Base-by-base conservation (phyloP, 2,329 filamentous ascomycete genomes). In the Nigrospora osmanthi region DNA sequence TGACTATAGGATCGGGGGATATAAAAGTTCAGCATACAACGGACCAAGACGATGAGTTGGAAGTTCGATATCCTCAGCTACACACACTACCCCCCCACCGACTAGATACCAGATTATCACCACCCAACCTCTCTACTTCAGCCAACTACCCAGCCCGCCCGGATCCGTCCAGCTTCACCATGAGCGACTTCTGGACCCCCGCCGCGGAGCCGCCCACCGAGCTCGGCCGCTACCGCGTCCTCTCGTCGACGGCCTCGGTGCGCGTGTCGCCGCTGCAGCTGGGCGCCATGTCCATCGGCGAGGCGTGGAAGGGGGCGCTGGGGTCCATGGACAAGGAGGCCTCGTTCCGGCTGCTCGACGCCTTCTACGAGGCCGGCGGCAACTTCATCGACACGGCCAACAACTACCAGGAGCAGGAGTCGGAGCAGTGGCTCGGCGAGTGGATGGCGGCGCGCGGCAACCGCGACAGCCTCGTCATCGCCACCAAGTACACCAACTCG, bases 301-400 rank as follows among this genome's bases (percentile, higher is more conserved):
- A 65, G 11, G 64, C 68, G 5, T 75, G 71, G 70, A 58, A 54
- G 7, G 47, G 23, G 23, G 23, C 23, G 23, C 2, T 81, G 66
- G 78, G 78, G 12, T 68, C 68, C 43, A 75, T 76, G 63, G 64
- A 67, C 55, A 79, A 82, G 55, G 69, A 75, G 30, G 56, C 66
- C 11, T 63, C 73, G 0, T 81, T 81, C 54, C 66, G 70, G 40
- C 67, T 85, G 5, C 67, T 84, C 2, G 79, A 83, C 51, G 70
- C 68, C 45, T 84, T 72, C 61, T 70, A 66, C 43, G 66, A 68
- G 14, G 64, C 71, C 0, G 81, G 81, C 4, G 81, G 82, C 13
- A 85, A 85, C 63, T 83, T 85, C 59, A 81, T 85, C 57, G 82
- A 86, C 59, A 84, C 79, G 0, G 62, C 75, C 52, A 78, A 74